Evolutionary conservation across 108 stramenopile species (phyloP).

Genomic region (Nitzschia palea): DNA sequence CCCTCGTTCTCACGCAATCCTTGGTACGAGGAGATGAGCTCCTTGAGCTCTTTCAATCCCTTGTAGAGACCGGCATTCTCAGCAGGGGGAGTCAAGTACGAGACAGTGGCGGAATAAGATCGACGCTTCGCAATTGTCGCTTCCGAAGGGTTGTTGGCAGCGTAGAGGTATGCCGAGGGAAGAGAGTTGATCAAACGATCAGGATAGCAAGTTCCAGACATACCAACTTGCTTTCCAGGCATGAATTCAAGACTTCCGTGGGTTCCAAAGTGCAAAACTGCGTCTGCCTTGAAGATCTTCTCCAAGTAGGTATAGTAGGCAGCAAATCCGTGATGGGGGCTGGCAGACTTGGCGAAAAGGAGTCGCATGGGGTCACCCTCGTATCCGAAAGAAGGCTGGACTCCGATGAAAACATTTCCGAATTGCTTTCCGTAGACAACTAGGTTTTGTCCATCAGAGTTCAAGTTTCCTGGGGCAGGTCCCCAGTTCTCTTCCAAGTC

Average conservation of each 20-base stretch:
- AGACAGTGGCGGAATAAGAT: constrained; percentile 94
- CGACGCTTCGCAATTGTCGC: constrained; percentile 97
- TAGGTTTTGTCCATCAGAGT: constrained; percentile 95
- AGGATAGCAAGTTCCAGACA: constrained; percentile 97
- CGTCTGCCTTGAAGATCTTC: constrained; percentile 95
- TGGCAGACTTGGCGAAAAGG: constrained; percentile 95
- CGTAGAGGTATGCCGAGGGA: constrained; percentile 95
- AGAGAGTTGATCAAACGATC: constrained; percentile 95
- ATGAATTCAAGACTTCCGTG: constrained; percentile 96
- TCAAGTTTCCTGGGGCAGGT: constrained; percentile 94
- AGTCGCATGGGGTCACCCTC: constrained; percentile 95
- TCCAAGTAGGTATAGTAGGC: constrained; percentile 98
- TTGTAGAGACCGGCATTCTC: constrained; percentile 98
- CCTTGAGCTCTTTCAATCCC: constrained; percentile 95
- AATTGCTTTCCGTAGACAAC: constrained; percentile 95
- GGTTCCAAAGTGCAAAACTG: constrained; percentile 96
- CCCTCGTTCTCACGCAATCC: constrained; percentile 93
- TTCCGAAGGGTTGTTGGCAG: constrained; percentile 98
- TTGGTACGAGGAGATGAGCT: constrained; percentile 94
- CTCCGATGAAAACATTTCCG: constrained; percentile 97
- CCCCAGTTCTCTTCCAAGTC: constrained; percentile 98
- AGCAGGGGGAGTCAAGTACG: constrained; percentile 95
- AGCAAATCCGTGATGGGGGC: constrained; percentile 97
- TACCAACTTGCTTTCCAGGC: constrained; percentile 98
- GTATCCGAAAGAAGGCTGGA: constrained; percentile 95